Evolutionary conservation across 768 basidiomycete genomes (phyloP).

Genomic region (Sistotremastrum niveocremeum): DNA sequence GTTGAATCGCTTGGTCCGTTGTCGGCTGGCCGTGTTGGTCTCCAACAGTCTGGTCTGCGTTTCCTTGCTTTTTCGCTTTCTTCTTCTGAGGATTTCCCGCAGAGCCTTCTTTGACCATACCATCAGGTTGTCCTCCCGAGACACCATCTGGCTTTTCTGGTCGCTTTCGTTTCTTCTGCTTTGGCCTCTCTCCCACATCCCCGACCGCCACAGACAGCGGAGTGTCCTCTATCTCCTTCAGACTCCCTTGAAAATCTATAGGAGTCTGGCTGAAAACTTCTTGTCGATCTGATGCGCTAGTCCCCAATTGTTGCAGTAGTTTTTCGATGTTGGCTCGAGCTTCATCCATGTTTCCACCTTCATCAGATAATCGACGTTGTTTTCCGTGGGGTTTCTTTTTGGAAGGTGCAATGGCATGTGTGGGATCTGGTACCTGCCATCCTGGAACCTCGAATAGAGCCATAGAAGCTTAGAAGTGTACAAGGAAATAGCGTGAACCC

Average conservation of each 20-base stretch:
- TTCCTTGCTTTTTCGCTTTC: slow-evolving; percentile 12
- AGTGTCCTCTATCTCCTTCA: slow-evolving; percentile 9
- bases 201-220: no score
- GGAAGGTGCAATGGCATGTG: slow-evolving; percentile 23
- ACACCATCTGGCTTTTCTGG: slow-evolving; percentile 1
- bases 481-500: no score
- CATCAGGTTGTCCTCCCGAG: neutral
- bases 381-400: slow-evolving; percentile 47
- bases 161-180: neutral
- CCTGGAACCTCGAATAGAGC: slow-evolving; percentile 55
- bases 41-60: neutral
- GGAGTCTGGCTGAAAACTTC: no score
- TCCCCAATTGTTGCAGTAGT: slow-evolving; percentile 35
- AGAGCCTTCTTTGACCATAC: slow-evolving; percentile 6
- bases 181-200: slow-evolving; percentile 1
- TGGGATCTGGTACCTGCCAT: slow-evolving; percentile 39
- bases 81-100: slow-evolving; percentile 7
- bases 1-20: neutral
- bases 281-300: slow-evolving; percentile 2
- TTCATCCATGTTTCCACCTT: slow-evolving; percentile 18
- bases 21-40: neutral
- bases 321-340: slow-evolving; percentile 47
- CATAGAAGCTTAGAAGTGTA: slow-evolving; percentile 17
- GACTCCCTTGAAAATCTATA: slow-evolving; percentile 1
- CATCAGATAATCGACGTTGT: slow-evolving; percentile 25